These are phyloP conservation scores for Paecilomyces variotii DNA, from an alignment of 2,329 filamentous ascomycete species.

Conservation along the genomic window DNA sequence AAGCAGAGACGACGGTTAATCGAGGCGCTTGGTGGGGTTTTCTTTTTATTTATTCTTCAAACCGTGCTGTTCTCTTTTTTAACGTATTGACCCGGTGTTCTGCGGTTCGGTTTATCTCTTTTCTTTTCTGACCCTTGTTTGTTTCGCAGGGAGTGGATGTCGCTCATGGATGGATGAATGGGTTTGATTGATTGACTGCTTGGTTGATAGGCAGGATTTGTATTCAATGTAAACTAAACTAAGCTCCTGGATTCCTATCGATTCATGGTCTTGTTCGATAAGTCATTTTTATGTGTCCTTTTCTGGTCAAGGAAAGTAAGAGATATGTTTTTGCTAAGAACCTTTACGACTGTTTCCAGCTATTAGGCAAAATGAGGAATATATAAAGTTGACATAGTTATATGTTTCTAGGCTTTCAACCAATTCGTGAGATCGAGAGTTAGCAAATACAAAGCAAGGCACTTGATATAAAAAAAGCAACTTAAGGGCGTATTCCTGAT, in stretches of 20 bases:
- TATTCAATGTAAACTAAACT: not conserved
- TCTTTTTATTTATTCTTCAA: not conserved
- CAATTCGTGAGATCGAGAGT: no score
- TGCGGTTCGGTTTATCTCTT: not conserved
- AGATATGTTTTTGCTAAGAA: no score
- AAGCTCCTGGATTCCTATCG: not conserved
- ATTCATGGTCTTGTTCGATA: not conserved
- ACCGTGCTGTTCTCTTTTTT: not conserved
- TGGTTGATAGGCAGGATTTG: not conserved
- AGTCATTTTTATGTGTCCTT: no score
- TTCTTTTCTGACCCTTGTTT: not conserved
- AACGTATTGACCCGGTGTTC: not conserved
- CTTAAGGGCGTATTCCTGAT: not conserved
- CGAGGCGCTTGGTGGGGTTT: not conserved
- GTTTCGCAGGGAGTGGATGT: not conserved
- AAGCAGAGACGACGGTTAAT: not conserved
- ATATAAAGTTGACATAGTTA: no score
- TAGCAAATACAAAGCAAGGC: not conserved
- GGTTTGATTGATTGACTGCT: not conserved
- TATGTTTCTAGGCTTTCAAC: no score
- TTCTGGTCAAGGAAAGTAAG: no score
- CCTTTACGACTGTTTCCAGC: no score
- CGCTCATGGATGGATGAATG: not conserved
- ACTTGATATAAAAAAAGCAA: not conserved
- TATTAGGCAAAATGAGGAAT: no score